Percentiles rank a stretch among this genome's conserved stretches.
phyloP scores from a whole-genome alignment of 2,329 filamentous ascomycete genomes.

The Helotiales sp. region DNA sequence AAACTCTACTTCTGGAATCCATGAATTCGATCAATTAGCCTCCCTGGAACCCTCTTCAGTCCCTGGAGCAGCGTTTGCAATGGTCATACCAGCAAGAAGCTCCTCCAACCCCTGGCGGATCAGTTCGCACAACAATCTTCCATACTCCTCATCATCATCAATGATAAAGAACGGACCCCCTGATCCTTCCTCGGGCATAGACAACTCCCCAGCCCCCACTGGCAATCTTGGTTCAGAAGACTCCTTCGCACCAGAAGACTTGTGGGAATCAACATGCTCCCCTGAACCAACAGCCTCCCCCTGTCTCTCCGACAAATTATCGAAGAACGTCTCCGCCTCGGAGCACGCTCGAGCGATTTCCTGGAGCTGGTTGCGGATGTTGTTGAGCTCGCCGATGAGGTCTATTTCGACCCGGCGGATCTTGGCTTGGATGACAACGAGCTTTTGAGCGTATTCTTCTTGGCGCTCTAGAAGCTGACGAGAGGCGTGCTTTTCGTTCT shows the following conservation, averaged over 20 bases:
- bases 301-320: background rate
- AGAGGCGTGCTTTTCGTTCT: background rate
- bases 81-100: background rate
- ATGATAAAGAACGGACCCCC: background rate
- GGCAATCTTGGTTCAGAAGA: background rate
- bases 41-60: no score
- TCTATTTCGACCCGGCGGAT: background rate
- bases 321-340: background rate
- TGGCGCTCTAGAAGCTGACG: background rate
- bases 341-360: background rate
- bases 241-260: no score
- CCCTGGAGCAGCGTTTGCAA: background rate
- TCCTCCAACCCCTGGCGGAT: background rate
- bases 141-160: conserved; percentile 2
- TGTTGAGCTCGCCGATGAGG: background rate
- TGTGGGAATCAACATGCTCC: no score
- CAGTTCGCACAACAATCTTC: background rate
- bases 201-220: no score
- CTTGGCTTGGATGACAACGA: background rate
- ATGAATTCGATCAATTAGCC: background rate
- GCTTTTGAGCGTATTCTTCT: background rate
- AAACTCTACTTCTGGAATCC: background rate
- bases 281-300: background rate
- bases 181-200: background rate
- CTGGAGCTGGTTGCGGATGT: background rate